These are phyloP conservation scores for Pseudotulostoma volvatum DNA, from an alignment of 495 filamentous ascomycete species.

Conservation along the genomic window DNA sequence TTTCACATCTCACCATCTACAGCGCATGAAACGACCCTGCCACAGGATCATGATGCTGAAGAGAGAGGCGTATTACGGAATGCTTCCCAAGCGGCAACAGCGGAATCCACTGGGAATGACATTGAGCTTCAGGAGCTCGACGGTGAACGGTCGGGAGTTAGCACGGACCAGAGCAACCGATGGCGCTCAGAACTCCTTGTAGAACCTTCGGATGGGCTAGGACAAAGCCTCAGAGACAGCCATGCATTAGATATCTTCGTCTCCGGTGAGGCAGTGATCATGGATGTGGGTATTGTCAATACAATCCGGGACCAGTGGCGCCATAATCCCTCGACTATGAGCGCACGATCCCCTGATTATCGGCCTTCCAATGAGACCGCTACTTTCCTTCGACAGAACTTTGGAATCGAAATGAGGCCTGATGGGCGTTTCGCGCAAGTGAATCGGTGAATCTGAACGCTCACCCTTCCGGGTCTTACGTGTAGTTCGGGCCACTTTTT, in stretches of 20 bases:
- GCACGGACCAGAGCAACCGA: slow-evolving; percentile 14
- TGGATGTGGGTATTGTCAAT: slow-evolving; percentile 51
- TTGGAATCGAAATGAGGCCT: slow-evolving; percentile 25
- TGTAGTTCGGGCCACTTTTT: no score
- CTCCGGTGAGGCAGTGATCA: slow-evolving; percentile 53
- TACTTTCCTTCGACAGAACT: slow-evolving; percentile 26
- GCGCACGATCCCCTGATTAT: slow-evolving; percentile 14
- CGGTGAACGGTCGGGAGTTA: slow-evolving; percentile 7
- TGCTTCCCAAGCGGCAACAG: slow-evolving; percentile 24
- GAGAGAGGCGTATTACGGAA: slow-evolving; percentile 55
- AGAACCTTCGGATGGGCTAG: slow-evolving; percentile 21
- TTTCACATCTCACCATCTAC: slow-evolving; percentile 7
- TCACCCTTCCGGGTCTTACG: no score
- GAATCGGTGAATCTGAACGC: slow-evolving; percentile 12
- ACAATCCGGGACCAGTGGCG: slow-evolving; percentile 49
- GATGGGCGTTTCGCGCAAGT: slow-evolving; percentile 25
- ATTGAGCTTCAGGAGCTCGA: slow-evolving; percentile 12
- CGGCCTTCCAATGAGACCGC: slow-evolving; percentile 24
- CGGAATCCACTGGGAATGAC: slow-evolving; percentile 27
- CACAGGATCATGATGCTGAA: slow-evolving; percentile 65
- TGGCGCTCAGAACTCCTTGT: slow-evolving; percentile 30
- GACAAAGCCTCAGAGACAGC: slow-evolving; percentile 16
- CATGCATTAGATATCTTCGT: slow-evolving; percentile 41
- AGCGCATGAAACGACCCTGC: slow-evolving; percentile 4
- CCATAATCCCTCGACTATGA: slow-evolving; percentile 12